These are phyloP conservation scores for Pilaira anomala DNA, from an alignment of 192 early-diverging fungal species.

Conservation along the genomic window DNA sequence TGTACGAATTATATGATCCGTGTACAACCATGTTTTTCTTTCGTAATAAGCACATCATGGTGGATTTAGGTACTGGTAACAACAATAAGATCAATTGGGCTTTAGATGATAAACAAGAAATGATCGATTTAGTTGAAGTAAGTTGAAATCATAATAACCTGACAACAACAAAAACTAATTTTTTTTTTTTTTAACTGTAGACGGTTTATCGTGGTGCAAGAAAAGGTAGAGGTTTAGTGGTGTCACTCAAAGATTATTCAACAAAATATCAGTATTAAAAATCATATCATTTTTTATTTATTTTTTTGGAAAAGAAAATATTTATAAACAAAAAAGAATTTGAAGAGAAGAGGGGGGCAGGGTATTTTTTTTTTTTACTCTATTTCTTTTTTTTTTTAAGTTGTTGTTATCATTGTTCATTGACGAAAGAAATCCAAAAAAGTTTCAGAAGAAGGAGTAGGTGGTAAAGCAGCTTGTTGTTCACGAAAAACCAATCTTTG, in stretches of 20 bases:
- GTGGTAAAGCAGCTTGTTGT: not conserved
- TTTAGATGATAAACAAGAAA: slow-evolving; percentile 89
- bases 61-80: slow-evolving; percentile 98
- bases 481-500: slow-evolving; percentile 4
- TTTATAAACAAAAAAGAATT: no score
- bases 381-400: no score
- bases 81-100: slow-evolving; percentile 99
- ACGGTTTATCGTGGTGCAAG: slow-evolving; percentile 90
- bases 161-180: not conserved
- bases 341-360: no score
- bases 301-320: no score
- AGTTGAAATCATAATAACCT: not conserved
- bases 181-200: slow-evolving; percentile 12
- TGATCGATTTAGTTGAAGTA: slow-evolving; percentile 87
- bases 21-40: slow-evolving; percentile 99
- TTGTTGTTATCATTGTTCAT: no score
- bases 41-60: slow-evolving; percentile 97
- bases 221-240: slow-evolving; percentile 95
- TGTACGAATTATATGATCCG: slow-evolving; percentile 99
- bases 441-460: not conserved
- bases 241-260: slow-evolving; percentile 95
- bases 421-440: not conserved
- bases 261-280: slow-evolving; percentile 95
- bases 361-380: no score
- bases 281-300: not conserved